phyloP scores from a whole-genome alignment of 768 basidiomycete genomes.

The Suillus subalutaceus region DNA sequence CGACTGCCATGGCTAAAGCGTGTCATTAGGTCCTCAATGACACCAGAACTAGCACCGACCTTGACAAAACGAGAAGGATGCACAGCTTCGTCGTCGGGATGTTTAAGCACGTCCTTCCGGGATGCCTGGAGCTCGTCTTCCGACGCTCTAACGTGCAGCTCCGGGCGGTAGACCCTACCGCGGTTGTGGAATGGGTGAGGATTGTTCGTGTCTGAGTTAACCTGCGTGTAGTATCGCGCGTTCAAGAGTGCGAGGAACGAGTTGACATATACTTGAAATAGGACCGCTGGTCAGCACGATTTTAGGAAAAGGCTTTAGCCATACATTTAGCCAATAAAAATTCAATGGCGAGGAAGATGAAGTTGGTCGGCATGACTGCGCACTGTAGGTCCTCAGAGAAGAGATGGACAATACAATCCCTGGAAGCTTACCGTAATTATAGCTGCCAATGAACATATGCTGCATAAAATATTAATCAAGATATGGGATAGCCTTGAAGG shows the following conservation, averaged over 20 bases:
- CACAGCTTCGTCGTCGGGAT: neutral
- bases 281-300: neutral
- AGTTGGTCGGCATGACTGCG: conserved; percentile 8
- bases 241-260: conserved; percentile 4
- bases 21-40: neutral
- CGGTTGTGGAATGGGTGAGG: neutral
- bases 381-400: conserved; percentile 1
- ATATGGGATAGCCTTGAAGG: neutral
- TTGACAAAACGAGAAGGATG: neutral
- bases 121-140: neutral
- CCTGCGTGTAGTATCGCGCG: neutral
- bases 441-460: conserved; percentile 1
- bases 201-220: neutral
- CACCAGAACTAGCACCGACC: neutral
- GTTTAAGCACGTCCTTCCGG: neutral
- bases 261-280: conserved; percentile 1
- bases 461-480: neutral
- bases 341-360: conserved; percentile 1
- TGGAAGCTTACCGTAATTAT: conserved; percentile 5
- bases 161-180: neutral
- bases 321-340: conserved; percentile 6
- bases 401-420: neutral
- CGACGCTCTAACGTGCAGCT: neutral
- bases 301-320: neutral
- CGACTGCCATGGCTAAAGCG: neutral